Evolutionary conservation across 108 stramenopile genomes (phyloP).

Genomic region (Cyclotella sp.): DNA sequence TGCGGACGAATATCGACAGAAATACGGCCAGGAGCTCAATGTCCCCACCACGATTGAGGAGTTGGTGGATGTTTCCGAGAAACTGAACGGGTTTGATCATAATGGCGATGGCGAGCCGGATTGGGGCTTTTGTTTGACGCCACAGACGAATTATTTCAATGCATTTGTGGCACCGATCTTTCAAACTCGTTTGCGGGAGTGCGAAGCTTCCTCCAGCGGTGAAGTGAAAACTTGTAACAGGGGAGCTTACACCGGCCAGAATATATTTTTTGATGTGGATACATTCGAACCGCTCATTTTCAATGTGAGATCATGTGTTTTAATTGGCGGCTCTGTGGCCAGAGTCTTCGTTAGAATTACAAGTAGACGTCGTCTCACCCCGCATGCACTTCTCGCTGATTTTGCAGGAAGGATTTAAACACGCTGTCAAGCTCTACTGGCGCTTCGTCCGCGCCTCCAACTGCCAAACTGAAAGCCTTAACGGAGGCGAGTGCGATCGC

Average conservation of each 20-base stretch:
- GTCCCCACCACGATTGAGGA: conserved; percentile 40
- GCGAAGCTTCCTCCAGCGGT: not conserved
- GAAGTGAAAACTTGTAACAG: not conserved
- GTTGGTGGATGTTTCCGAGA: conserved; percentile 31
- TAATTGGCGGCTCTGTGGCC: not conserved
- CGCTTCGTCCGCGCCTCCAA: conserved; percentile 41
- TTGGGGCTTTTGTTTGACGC: conserved; percentile 54
- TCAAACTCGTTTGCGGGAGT: conserved; percentile 32
- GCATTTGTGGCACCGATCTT: conserved; percentile 42
- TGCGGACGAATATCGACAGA: conserved; percentile 18
- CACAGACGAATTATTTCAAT: conserved; percentile 51
- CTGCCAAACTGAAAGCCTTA: conserved; percentile 32
- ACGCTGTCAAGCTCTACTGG: conserved; percentile 45
- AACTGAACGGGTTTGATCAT: conserved; percentile 45
- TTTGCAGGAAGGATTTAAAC: conserved; percentile 38
- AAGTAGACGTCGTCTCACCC: not conserved
- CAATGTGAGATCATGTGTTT: conserved; percentile 32
- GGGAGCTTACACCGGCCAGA: conserved; percentile 42
- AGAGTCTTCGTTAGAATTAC: not conserved
- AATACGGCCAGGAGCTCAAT: conserved; percentile 27
- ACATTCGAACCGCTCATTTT: conserved; percentile 43
- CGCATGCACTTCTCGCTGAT: not conserved
- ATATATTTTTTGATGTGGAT: conserved; percentile 50
- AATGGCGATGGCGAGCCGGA: conserved; percentile 44
- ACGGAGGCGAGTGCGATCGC: conserved; percentile 41